phyloP scores from a whole-genome alignment of 2,329 filamentous ascomycete species.

The Ascochyta lentis region DNA sequence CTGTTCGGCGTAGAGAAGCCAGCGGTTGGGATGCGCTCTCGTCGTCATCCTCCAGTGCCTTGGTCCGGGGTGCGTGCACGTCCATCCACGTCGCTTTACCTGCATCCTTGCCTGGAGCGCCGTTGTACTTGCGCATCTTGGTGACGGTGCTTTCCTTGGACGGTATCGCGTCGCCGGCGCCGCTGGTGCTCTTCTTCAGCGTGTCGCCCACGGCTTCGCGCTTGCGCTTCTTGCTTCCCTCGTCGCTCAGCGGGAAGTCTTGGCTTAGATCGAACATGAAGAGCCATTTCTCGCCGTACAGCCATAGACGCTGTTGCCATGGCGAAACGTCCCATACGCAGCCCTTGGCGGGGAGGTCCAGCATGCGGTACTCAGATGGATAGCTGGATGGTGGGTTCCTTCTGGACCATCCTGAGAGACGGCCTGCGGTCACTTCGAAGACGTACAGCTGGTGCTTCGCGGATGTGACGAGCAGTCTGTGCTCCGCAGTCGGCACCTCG shows the following conservation, averaged over 20 bases:
- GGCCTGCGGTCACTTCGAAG: conserved; percentile 79
- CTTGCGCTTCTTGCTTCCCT: conserved; percentile 40
- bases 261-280: conserved; percentile 88
- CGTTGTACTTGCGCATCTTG: conserved; percentile 58
- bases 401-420: conserved; percentile 83
- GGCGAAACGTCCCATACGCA: conserved; percentile 79
- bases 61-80: conserved; percentile 29
- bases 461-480: conserved; percentile 67
- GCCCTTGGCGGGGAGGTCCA: conserved; percentile 82
- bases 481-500: conserved; percentile 60
- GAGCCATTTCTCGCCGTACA: conserved; percentile 85
- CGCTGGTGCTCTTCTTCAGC: conserved; percentile 51
- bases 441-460: conserved; percentile 73
- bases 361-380: conserved; percentile 74
- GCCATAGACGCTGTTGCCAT: conserved; percentile 69
- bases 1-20: conserved; percentile 33
- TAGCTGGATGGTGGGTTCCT: conserved; percentile 79
- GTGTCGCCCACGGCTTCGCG: conserved; percentile 26
- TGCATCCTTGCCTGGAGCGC: conserved; percentile 44
- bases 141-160: conserved; percentile 55
- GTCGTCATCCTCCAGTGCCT: conserved; percentile 26
- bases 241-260: conserved; percentile 61
- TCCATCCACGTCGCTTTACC: conserved; percentile 36
- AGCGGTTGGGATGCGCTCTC: conserved; percentile 44
- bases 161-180: conserved; percentile 62